phyloP scores from a whole-genome alignment of 1,284 basidiomycete genomes.

The Rhodotorula sp. region DNA sequence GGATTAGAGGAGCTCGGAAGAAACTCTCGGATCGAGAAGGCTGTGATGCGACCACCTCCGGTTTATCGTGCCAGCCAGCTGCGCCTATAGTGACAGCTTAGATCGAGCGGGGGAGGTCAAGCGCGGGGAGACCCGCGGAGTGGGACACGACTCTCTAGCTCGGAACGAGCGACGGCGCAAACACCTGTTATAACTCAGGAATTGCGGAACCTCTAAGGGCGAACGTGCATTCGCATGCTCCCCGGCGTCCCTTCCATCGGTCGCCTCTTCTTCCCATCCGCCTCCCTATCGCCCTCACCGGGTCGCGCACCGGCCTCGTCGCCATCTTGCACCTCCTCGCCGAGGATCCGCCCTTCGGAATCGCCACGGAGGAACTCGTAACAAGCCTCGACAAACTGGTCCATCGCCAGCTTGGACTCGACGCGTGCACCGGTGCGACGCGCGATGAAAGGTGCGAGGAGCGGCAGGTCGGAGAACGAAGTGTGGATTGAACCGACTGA shows the following conservation, averaged over 20 bases:
- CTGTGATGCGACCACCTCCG: too few species aligned
- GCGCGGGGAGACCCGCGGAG: too few species aligned
- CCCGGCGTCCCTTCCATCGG: slow-evolving; percentile 12
- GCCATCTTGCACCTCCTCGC: slow-evolving; percentile 10
- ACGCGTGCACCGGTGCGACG: slow-evolving; percentile 45
- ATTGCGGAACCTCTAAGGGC: neutral
- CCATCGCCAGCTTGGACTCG: slow-evolving; percentile 1
- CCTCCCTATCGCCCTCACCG: slow-evolving; percentile 18
- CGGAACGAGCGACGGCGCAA: neutral
- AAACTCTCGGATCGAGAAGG: too few species aligned
- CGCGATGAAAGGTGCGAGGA: slow-evolving; percentile 38
- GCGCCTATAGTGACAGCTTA: too few species aligned
- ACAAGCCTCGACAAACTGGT: slow-evolving; percentile 15
- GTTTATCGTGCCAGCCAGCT: too few species aligned
- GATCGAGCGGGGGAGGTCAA: too few species aligned
- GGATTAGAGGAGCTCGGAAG: too few species aligned
- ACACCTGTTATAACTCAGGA: accelerated
- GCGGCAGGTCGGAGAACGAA: slow-evolving; percentile 46
- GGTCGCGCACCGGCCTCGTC: slow-evolving; percentile 18
- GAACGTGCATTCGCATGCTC: slow-evolving; percentile 16
- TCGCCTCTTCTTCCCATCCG: slow-evolving; percentile 10
- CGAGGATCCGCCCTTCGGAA: neutral
- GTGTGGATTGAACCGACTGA: slow-evolving; percentile 46
- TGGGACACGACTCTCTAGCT: too few species aligned
- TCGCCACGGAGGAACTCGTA: slow-evolving; percentile 20